Evolutionary conservation across 2,329 filamentous ascomycete species (phyloP).

Genomic region (Trichoderma simmonsii): DNA sequence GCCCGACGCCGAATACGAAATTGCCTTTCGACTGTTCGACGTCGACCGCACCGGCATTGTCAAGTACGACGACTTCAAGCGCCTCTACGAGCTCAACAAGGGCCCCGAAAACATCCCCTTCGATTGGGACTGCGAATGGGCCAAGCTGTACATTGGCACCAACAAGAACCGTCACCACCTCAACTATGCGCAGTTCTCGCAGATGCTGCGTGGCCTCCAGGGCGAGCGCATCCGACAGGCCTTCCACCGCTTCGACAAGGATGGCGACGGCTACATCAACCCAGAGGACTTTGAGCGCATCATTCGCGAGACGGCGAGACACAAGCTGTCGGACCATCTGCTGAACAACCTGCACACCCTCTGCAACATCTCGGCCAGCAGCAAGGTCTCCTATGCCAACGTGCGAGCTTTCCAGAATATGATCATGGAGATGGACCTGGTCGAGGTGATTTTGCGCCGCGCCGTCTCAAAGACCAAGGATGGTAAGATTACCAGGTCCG

Average conservation of each 20-base stretch:
- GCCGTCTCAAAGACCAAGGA: conserved; percentile 80
- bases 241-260: conserved; percentile 86
- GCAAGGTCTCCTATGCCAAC: conserved; percentile 96
- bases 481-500: conserved; percentile 88
- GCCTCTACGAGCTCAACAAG: conserved; percentile 84
- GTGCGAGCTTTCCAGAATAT: conserved; percentile 98
- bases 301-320: conserved; percentile 84
- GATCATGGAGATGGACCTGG: conserved; percentile 95
- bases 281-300: conserved; percentile 96
- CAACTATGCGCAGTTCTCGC: conserved; percentile 94
- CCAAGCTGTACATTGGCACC: conserved; percentile 85
- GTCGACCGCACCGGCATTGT: conserved; percentile 78
- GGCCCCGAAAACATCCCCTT: conserved; percentile 83
- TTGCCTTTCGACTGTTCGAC: conserved; percentile 96
- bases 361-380: conserved; percentile 88
- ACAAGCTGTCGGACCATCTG: conserved; percentile 97
- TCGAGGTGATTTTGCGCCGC: conserved; percentile 87
- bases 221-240: conserved; percentile 95
- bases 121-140: conserved; percentile 97
- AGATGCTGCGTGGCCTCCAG: conserved; percentile 95
- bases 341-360: conserved; percentile 86
- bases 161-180: conserved; percentile 85
- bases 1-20: conserved; percentile 97
- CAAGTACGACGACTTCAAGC: conserved; percentile 84
- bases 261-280: conserved; percentile 91